A percentile compares a stretch with the other conserved stretches of the same genome.
Evolutionary conservation across 148 eudicot species (phyloP).

Genomic region (Rhododendron mucronatum): DNA sequence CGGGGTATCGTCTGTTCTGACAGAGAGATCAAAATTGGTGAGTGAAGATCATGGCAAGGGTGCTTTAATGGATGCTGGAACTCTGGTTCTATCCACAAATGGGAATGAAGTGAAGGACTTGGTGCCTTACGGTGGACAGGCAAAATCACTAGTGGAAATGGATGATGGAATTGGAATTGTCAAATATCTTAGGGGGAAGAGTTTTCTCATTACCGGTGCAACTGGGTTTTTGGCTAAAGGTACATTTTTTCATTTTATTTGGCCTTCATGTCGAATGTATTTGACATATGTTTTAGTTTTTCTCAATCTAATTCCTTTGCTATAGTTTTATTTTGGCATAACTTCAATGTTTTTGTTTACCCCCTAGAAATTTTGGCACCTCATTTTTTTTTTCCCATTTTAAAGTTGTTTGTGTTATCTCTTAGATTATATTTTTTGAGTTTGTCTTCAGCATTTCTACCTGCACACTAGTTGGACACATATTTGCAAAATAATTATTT

Average conservation of each 20-base stretch:
- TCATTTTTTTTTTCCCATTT: background rate
- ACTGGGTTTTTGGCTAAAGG: conserved; percentile 98
- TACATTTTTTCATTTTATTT: conserved; percentile 8
- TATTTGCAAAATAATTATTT: background rate
- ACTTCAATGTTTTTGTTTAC: background rate
- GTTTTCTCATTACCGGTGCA: conserved; percentile 80
- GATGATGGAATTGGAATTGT: conserved; percentile 66
- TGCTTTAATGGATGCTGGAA: conserved; percentile 39
- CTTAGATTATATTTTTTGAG: background rate
- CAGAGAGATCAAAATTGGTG: conserved; percentile 45
- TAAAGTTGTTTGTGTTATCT: background rate
- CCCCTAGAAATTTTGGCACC: background rate
- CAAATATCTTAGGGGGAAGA: conserved; percentile 67
- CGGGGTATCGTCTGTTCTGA: conserved; percentile 46
- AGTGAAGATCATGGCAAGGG: conserved; percentile 31
- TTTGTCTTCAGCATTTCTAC: background rate
- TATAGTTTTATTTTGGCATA: background rate
- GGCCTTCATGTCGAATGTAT: background rate
- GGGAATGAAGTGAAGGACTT: conserved; percentile 50
- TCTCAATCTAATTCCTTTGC: background rate
- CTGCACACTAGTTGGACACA: background rate
- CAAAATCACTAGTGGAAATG: conserved; percentile 34
- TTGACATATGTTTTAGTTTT: background rate
- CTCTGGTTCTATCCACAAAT: conserved; percentile 47
- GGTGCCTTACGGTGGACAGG: conserved; percentile 32